Base-by-base conservation (phyloP, 2,329 filamentous ascomycete genomes). In the Fonsecaea multimorphosa region DNA sequence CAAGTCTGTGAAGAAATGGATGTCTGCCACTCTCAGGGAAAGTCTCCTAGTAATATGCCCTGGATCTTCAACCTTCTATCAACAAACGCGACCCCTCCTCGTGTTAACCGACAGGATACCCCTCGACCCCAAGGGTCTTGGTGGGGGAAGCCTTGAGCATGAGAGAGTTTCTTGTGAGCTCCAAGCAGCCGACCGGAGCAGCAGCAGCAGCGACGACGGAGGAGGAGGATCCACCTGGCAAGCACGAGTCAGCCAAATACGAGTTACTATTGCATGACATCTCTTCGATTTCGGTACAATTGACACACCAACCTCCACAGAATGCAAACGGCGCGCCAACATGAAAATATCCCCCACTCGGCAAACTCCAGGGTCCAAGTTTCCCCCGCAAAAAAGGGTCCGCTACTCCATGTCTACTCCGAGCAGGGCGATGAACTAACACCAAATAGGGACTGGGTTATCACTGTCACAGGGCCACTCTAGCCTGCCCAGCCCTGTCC, bases 271-370 rank as follows among this genome's bases (percentile, higher is more conserved):
- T n/a, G n/a, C n/a, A n/a, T n/a, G 38, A 16, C 6, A 44, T 19
- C 11, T 38, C 8, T 12, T 38, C 29, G 29, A 31, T 31, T 31
- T 31, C 29, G 29, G 29, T 31, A 31, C 29, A 8, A 31, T 8
- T 31, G n/a, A n/a, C n/a, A n/a, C n/a, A n/a, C n/a, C n/a, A n/a
- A n/a, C n/a, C n/a, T n/a, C n/a, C n/a, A n/a, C n/a, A n/a, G n/a
- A n/a, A n/a, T n/a, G n/a, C n/a, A n/a, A n/a, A n/a, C n/a, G n/a
- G n/a, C n/a, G n/a, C n/a, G n/a, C n/a, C n/a, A n/a, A n/a, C n/a
- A n/a, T n/a, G n/a, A n/a, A n/a, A n/a, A n/a, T n/a, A 34, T 40
- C 38, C 44, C 40, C 44, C 44, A 49, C 44, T 49, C 44, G 44
- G 44, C 44, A 49, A 24, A 22, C 22, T 49, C 44, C 44, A 49